Evolutionary conservation across 257 asterid species (phyloP).

Genomic region (Misopates orontium): DNA sequence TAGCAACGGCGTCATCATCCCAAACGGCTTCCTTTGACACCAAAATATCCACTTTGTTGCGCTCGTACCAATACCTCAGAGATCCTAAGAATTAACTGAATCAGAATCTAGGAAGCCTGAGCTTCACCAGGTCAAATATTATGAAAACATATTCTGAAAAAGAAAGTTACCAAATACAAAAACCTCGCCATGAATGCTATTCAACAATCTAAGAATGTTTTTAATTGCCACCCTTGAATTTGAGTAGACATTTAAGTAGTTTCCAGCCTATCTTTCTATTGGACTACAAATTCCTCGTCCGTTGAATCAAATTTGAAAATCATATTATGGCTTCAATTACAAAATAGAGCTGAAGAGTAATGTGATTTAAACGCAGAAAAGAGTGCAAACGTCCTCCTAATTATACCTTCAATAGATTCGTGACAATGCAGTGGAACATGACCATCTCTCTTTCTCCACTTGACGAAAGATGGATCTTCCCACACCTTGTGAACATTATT

Average conservation of each 20-base stretch:
- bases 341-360: neutral
- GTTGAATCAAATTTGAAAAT: too few species aligned
- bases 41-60: conserved; percentile 65
- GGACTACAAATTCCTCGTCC: neutral
- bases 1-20: conserved; percentile 80
- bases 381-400: too few species aligned
- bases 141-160: conserved; percentile 4
- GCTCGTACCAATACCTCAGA: conserved; percentile 86
- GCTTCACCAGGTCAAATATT: conserved; percentile 3
- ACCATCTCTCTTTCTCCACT: conserved; percentile 92
- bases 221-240: neutral
- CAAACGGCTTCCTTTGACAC: conserved; percentile 73
- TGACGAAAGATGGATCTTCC: conserved; percentile 93
- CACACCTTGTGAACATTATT: conserved; percentile 66
- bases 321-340: too few species aligned
- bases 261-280: neutral
- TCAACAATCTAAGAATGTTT: neutral
- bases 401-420: conserved; percentile 95
- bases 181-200: neutral
- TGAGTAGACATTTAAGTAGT: neutral
- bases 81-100: conserved; percentile 54
- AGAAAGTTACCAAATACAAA: neutral
- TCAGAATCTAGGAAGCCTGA: conserved; percentile 17
- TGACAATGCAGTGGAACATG: conserved; percentile 91
- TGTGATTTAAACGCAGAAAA: conserved; percentile 16